Base-by-base conservation (phyloP, 495 filamentous ascomycete genomes). In the Gamarada debralockiae region DNA sequence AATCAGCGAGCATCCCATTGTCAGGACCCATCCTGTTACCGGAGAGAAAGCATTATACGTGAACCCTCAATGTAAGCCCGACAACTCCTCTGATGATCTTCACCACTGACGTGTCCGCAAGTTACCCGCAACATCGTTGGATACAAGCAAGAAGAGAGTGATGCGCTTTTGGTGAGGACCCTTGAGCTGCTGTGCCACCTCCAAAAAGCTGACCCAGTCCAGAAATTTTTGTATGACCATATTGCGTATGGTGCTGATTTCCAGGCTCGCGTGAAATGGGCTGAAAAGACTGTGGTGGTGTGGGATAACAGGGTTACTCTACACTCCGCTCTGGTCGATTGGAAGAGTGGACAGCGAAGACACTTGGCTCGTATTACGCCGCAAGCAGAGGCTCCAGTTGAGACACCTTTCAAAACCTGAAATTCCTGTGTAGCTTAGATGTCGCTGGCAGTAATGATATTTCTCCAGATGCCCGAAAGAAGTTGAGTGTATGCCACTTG, bases 191-290 rank as follows among this genome's bases (percentile, higher is more conserved):
- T 21, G n/a, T 25, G 14, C 21, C 21, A 17, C 2, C 20, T 67
- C 81, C 83, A 63, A 86, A 89, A 92, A 60, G 85, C 84, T 34
- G 85, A 93, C 47, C 74, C 70, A n/a, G 70, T 92, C 15, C 72
- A 93, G 55, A 91, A 93, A 59, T 96, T 95, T 72, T 73, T 97
- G 10, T 93, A 88, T 72, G 83, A 92, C 65, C 91, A 96, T 63
- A 83, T 95, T 34, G 80, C 85, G 3, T 82, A 76, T 21, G 87
- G 91, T 14, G 82, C 85, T 59, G 90, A 96, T 70, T 92, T 93
- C 75, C 92, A 97, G 60, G 84, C 81, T 8, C 76, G 92, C n/a
- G 82, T 97, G 43, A 83, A 85, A 57, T 96, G 90, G 90, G 79
- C 86, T 57, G 78, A 82, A 10, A 74, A 75, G 10, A 93, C 89